Base-by-base conservation (phyloP, 2,329 filamentous ascomycete species). In the Mycosphaerella arachidis region DNA sequence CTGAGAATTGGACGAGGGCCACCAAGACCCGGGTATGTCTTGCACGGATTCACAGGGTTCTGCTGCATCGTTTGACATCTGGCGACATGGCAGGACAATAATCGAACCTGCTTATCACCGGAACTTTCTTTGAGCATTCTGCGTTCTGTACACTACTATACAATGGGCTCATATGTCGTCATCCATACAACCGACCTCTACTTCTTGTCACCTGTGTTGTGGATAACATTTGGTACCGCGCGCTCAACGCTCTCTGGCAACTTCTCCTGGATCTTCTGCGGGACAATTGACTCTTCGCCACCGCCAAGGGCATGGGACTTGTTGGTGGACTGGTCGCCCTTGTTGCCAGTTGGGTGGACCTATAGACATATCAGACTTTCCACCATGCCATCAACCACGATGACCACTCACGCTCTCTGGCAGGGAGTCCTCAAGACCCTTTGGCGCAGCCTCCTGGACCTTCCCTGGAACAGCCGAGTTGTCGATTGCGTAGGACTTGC, bases 181-280 rank as follows among this genome's bases (percentile, higher is more conserved):
- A 18, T 43, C 40, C 40, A 43, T 18, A n/a, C 13, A 2, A n/a
- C 13, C 1, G 18, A n/a, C 40, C 13, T 43, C n/a, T 43, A 43
- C 40, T 43, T 43, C 16, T 52, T 52, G n/a, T 52, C 50, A 30
- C 50, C 50, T 20, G 50, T 52, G 30, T 52, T 18, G 30, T 52
- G 50, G n/a, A 52, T 52, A 12, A 30, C 50, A 10, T 52, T 52
- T 35, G 50, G 50, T n/a, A 52, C 50, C n/a, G 50, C 50, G 24
- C 50, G 50, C 50, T 52, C 50, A n/a, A 52, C 50, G n/a, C 50
- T 52, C 30, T 52, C 50, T 31, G 50, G 50, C 10, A 52, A 16
- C n/a, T 31, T 52, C 50, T 52, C 50, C 50, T 52, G 50, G 29
- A 52, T 35, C 50, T 52, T 52, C 50, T 52, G 50, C 20, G 50